Conservation (phyloP, 345 rosid species). For the Salix purpurea region DNA sequence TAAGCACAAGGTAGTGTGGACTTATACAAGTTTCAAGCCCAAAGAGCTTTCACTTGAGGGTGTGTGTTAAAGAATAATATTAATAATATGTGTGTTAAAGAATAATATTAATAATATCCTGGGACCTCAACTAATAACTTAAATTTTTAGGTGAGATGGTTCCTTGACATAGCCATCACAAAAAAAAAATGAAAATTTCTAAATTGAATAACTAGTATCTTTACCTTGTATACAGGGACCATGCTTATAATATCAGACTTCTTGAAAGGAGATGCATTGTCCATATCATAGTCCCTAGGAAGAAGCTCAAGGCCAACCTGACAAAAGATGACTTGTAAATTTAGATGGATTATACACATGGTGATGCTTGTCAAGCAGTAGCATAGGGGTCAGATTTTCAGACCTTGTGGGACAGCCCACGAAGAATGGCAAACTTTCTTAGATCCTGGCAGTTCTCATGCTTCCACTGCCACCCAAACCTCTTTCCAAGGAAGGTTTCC, state of each 20-base stretch:
- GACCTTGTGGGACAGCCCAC: slow-evolving; percentile 35
- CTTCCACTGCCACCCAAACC: slow-evolving; percentile 32
- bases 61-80: too few species aligned
- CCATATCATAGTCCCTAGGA: slow-evolving; percentile 33
- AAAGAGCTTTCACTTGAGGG: too few species aligned
- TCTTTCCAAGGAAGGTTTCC: slow-evolving; percentile 27
- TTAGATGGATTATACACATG: slow-evolving; percentile 3
- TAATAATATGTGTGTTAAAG: too few species aligned
- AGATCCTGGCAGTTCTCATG: slow-evolving; percentile 20
- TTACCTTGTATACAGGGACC: slow-evolving; percentile 32
- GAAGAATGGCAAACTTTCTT: slow-evolving; percentile 33
- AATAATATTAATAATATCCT: too few species aligned
- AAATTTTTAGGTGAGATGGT: too few species aligned
- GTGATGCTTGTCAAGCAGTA: neutral
- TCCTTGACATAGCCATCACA: neutral
- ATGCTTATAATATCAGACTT: slow-evolving; percentile 30
- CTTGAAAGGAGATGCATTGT: slow-evolving; percentile 25
- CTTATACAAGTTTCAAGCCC: too few species aligned
- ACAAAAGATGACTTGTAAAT: slow-evolving; percentile 25
- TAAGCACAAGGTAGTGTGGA: too few species aligned
- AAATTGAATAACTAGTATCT: neutral
- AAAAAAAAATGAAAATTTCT: neutral
- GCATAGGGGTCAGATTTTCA: neutral
- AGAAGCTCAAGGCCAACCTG: slow-evolving; percentile 38
- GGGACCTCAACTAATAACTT: too few species aligned